Conservation (phyloP, 1,139 yeast genomes). For the Blastobotrys capitulatus region DNA sequence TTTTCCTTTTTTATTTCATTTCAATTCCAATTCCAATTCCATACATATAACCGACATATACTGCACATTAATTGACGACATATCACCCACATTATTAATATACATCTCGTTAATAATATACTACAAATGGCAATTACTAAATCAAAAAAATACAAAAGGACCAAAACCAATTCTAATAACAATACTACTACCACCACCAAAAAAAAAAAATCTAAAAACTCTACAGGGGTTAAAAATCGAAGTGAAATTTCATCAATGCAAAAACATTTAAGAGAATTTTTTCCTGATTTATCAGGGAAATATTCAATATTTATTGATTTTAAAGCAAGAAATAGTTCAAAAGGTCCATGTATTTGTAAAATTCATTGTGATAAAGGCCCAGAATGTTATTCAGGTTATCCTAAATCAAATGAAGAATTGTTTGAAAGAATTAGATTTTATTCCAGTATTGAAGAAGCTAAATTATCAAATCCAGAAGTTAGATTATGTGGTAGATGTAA, state of each 20-base stretch:
- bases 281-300: neutral
- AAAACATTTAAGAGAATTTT: neutral
- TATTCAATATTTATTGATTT: neutral
- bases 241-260: neutral
- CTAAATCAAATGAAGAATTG: neutral
- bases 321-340: neutral
- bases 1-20: too few relatives aligned
- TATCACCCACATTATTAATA: too few relatives aligned
- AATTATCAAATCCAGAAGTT: neutral
- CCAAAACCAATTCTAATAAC: too few relatives aligned
- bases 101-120: too few relatives aligned
- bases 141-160: too few relatives aligned
- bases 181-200: too few relatives aligned
- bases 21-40: too few relatives aligned
- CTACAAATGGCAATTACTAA: too few relatives aligned
- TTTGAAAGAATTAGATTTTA: neutral
- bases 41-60: too few relatives aligned
- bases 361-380: neutral
- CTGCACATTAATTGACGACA: too few relatives aligned
- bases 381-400: neutral
- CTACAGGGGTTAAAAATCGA: neutral
- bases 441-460: neutral
- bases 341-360: constrained; percentile 4
- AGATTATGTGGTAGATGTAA: neutral
- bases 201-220: too few relatives aligned